Conservation (phyloP, 148 eudicot species). For the Rhododendron henanense region DNA sequence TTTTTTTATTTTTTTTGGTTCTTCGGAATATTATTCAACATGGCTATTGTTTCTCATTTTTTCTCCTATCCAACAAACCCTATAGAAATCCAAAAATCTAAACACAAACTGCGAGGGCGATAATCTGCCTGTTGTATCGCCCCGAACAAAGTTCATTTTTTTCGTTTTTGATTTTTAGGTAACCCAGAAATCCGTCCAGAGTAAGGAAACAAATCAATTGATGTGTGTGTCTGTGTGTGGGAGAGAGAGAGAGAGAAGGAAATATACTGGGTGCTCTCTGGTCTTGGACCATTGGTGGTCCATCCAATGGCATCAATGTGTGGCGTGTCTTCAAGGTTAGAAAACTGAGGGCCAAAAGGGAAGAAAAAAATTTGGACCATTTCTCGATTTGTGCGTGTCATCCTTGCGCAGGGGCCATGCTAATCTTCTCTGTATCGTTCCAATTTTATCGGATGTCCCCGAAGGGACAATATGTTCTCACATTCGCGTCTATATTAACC, state of each 20-base stretch:
- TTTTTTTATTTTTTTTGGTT: no score
- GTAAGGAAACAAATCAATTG: no score
- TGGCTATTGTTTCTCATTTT: not conserved
- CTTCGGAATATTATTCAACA: not conserved
- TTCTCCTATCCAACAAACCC: not conserved
- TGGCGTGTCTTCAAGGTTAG: not conserved
- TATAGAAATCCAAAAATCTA: not conserved
- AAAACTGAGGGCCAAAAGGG: not conserved
- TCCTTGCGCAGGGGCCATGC: not conserved
- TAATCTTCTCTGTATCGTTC: no score
- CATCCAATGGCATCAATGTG: not conserved
- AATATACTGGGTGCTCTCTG: not conserved
- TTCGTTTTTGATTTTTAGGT: no score
- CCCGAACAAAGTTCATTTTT: no score
- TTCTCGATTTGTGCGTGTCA: not conserved
- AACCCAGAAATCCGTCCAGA: no score
- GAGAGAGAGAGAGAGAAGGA: no score
- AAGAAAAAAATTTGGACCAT: not conserved
- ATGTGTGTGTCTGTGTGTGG: no score
- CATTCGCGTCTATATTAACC: no score
- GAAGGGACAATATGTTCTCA: no score
- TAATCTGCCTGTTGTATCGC: not conserved
- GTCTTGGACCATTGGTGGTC: not conserved
- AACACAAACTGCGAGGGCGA: not conserved
- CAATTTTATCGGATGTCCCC: no score